Conservation (phyloP, 2,329 filamentous ascomycete species). For the Colletotrichum orchidophilum region DNA sequence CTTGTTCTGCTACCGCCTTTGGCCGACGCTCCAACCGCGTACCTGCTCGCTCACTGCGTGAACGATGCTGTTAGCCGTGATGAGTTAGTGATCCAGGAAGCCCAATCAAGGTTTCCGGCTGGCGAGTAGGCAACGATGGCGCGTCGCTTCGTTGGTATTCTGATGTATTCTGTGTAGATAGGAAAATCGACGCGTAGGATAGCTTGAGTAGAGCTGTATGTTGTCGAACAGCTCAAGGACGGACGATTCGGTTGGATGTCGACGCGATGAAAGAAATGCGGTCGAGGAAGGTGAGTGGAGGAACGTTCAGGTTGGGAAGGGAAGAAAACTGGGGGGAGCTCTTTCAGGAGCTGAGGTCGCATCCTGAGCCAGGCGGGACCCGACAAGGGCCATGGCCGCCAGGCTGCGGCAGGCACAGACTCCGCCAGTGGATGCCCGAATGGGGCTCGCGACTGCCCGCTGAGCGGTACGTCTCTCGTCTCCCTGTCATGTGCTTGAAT, state of each 20-base stretch:
- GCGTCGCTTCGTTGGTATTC: slow-evolving; percentile 9
- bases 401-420: slow-evolving; percentile 31
- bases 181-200: slow-evolving; percentile 4
- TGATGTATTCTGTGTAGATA: neutral
- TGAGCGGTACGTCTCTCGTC: neutral
- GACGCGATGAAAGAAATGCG: slow-evolving; percentile 25
- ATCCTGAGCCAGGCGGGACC: slow-evolving; percentile 25
- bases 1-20: slow-evolving; percentile 27
- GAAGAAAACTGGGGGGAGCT: slow-evolving; percentile 35
- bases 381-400: slow-evolving; percentile 20
- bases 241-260: slow-evolving; percentile 1
- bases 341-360: slow-evolving; percentile 31
- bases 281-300: slow-evolving; percentile 5
- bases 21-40: slow-evolving; percentile 9
- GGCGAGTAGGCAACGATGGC: neutral
- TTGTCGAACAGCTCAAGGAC: neutral
- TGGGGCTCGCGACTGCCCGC: slow-evolving; percentile 9
- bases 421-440: slow-evolving; percentile 13
- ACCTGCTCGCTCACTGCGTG: slow-evolving; percentile 13
- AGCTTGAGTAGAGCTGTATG: neutral
- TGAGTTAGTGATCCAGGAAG: slow-evolving; percentile 12
- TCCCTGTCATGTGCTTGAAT: slow-evolving; percentile 2
- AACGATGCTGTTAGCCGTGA: slow-evolving; percentile 17
- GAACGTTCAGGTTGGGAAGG: slow-evolving; percentile 24
- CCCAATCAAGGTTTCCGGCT: slow-evolving; percentile 17